These are phyloP conservation scores for Blastomyces gilchristii DNA, from an alignment of 2,329 filamentous ascomycete genomes.

Conservation along the genomic window DNA sequence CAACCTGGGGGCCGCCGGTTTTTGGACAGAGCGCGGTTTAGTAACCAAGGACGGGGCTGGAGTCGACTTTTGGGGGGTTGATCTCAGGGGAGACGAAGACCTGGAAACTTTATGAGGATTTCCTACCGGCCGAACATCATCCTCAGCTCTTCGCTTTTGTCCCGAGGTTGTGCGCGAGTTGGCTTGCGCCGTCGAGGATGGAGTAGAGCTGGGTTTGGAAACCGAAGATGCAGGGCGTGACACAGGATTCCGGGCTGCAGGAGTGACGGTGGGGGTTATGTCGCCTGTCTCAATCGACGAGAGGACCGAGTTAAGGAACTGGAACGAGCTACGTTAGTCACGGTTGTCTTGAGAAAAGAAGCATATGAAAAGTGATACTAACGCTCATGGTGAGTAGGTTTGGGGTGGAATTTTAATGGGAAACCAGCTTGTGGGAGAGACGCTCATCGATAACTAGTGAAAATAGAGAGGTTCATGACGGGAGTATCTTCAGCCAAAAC, in stretches of 20 bases:
- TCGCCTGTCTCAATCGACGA: constrained; percentile 40
- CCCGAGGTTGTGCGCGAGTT: neutral
- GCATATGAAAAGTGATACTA: constrained; percentile 12
- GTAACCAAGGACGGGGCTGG: neutral
- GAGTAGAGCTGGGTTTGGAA: constrained; percentile 1
- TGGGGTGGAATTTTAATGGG: neutral
- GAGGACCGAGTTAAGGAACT: constrained; percentile 44
- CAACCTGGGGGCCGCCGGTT: neutral
- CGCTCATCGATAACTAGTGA: constrained; percentile 1
- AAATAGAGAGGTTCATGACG: constrained; percentile 6
- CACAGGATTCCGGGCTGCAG: constrained; percentile 13
- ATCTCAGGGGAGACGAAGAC: constrained; percentile 2
- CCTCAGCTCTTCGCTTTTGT: constrained; percentile 5
- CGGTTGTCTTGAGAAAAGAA: neutral
- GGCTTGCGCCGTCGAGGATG: neutral
- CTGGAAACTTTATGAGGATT: constrained; percentile 6
- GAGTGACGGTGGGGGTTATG: constrained; percentile 17
- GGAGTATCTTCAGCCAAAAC: constrained; percentile 2
- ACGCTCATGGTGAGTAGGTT: constrained; percentile 30
- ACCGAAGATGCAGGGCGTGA: constrained; percentile 2
- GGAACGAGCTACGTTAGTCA: neutral
- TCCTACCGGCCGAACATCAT: neutral
- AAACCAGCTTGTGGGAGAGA: neutral
- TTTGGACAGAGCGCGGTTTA: neutral
- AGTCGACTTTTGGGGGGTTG: constrained; percentile 5